A percentile compares a stretch with the other conserved stretches of the same genome.
Conservation (phyloP, 1,139 yeast genomes). For the Candida sojae region DNA sequence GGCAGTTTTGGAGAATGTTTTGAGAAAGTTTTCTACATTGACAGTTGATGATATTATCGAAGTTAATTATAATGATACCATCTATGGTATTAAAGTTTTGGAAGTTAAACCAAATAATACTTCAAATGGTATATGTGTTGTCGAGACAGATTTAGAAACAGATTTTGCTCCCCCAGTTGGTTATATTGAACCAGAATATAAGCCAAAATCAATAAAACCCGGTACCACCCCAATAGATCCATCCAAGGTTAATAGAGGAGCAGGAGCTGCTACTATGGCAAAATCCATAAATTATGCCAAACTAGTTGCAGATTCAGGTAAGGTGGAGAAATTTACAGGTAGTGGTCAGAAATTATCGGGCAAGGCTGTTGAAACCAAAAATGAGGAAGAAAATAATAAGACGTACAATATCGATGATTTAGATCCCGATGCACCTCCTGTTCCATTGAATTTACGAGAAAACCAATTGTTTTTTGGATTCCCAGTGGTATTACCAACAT, state of each 20-base stretch:
- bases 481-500: slow-evolving; percentile 75
- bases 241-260: slow-evolving; percentile 37
- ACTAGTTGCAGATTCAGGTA: slow-evolving; percentile 41
- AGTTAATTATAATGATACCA: slow-evolving; percentile 77
- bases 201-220: slow-evolving; percentile 35
- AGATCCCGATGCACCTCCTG: slow-evolving; percentile 62
- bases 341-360: slow-evolving; percentile 78
- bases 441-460: slow-evolving; percentile 71
- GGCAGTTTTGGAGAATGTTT: slow-evolving; percentile 91
- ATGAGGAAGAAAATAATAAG: slow-evolving; percentile 14
- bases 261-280: slow-evolving; percentile 79
- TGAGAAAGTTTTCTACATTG: slow-evolving; percentile 85
- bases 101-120: slow-evolving; percentile 82
- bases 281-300: slow-evolving; percentile 68
- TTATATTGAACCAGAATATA: slow-evolving; percentile 84
- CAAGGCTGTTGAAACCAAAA: slow-evolving; percentile 33
- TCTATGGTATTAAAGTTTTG: slow-evolving; percentile 78
- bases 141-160: slow-evolving; percentile 94
- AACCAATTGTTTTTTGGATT: slow-evolving; percentile 94
- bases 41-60: slow-evolving; percentile 86
- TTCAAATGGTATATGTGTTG: slow-evolving; percentile 78
- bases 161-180: slow-evolving; percentile 99
- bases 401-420: slow-evolving; percentile 35
- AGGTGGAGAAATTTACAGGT: slow-evolving; percentile 48
- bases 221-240: slow-evolving; percentile 35